These are phyloP conservation scores for Aureobasidium sp. DNA, from an alignment of 2,329 filamentous ascomycete species.

Conservation along the genomic window DNA sequence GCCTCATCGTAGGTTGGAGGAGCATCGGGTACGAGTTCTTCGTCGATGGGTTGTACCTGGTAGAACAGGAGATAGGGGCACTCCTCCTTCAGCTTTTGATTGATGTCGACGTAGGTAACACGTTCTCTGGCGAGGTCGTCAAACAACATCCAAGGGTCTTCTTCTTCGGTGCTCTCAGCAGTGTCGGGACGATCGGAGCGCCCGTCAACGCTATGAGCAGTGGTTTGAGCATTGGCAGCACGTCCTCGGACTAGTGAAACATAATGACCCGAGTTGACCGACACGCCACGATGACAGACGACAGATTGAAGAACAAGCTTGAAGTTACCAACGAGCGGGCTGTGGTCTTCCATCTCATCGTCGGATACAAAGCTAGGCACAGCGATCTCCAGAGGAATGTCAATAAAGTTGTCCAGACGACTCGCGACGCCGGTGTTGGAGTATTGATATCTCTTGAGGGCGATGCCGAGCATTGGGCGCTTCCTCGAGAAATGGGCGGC, in stretches of 20 bases:
- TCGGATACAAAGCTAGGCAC: slow-evolving; percentile 87
- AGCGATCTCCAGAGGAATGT: slow-evolving; percentile 78
- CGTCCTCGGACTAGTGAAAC: slow-evolving; percentile 75
- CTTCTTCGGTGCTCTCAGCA: slow-evolving; percentile 49
- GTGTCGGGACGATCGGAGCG: slow-evolving; percentile 37
- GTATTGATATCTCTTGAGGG: slow-evolving; percentile 83
- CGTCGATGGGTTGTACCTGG: slow-evolving; percentile 79
- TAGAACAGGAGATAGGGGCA: slow-evolving; percentile 95
- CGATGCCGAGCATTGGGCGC: slow-evolving; percentile 83
- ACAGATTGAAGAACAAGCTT: slow-evolving; percentile 87
- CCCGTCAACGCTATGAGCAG: slow-evolving; percentile 33
- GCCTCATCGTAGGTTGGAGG: slow-evolving; percentile 26
- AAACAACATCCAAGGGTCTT: slow-evolving; percentile 81
- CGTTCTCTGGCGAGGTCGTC: slow-evolving; percentile 75
- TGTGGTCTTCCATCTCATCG: slow-evolving; percentile 60
- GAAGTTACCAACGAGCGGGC: slow-evolving; percentile 74
- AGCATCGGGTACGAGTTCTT: slow-evolving; percentile 30
- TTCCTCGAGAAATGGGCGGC: slow-evolving; percentile 78
- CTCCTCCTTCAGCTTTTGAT: slow-evolving; percentile 70
- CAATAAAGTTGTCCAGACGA: slow-evolving; percentile 74
- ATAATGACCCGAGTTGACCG: slow-evolving; percentile 85
- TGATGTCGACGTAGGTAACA: slow-evolving; percentile 70
- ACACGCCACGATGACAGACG: slow-evolving; percentile 83
- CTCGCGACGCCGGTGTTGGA: slow-evolving; percentile 60
- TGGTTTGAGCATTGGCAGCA: slow-evolving; percentile 28